Base-by-base conservation (phyloP, 148 eudicot species). In the Amaranthus hypochondriacus region DNA sequence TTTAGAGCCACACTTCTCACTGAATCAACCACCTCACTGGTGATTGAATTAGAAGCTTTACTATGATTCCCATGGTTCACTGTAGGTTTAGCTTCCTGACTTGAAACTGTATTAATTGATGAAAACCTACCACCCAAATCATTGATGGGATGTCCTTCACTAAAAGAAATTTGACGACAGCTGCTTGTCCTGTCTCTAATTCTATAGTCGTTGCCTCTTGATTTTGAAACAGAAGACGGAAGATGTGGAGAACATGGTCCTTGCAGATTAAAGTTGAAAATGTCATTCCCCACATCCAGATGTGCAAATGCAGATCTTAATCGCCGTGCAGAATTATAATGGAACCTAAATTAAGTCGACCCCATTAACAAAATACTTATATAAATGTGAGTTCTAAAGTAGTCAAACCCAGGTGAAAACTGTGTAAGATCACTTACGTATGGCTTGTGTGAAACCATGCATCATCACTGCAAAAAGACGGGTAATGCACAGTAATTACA, bases 391-490 rank as follows among this genome's bases (percentile, higher is more conserved):
- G 44, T 66, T 48, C n/a, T 21, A 5, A 4, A 39, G 54, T 12
- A 8, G 15, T 61, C 9, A 57, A 12, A n/a, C n/a, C 43, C 15
- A 39, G 11, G n/a, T 18, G 28, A 12, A 48, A 49, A 6, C 49
- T 7, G 7, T 43, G 54, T 61, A 62, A 61, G 79, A 77, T 55
- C 28, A 76, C 91, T 78, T 81, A 89, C 93, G 56, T 76, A 49
- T 89, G 93, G 64, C 81, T 87, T 58, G 72, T 78, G 58, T 82
- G 72, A 77, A 89, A 89, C 93, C 93, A 89, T 44, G 75, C 70
- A 76, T 84, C 87, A 59, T 84, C 90, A 21, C 93, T 89, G 89
- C 85, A 84, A 82, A 68, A 48, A 3, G 77, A 74, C 55, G 72
- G 28, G 55, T 66, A 39, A 56, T 49, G 50, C 52, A 75, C 55